Evolutionary conservation across 2,329 filamentous ascomycete genomes (phyloP), one percentile per base, ranked within the genome.

Genomic region (Cytospora chrysosperma): DNA sequence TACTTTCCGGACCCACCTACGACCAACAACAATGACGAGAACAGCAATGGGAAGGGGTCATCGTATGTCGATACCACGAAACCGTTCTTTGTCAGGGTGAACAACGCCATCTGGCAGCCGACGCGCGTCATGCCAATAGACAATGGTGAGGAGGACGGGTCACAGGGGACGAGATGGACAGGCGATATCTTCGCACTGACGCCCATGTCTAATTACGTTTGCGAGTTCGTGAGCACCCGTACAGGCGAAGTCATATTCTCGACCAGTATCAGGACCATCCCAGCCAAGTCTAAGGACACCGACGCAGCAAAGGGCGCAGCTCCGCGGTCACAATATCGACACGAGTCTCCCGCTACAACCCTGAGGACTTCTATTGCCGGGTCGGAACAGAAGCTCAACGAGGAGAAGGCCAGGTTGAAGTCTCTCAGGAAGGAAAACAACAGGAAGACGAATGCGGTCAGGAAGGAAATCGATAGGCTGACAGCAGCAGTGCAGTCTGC

Each of bases 21-120:
- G 21, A 30, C 54, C 26, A 47, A 66, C 3, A 40, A 58, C 30
- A 47, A 78, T 56, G 75, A 75, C 64, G 75, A 79, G 70, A 70
- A 76, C 67, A 68, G 72, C 62, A 71, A 75, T 64, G 72, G 80
- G 65, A 73, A 72, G n/a, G 58, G 53, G 66, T 72, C 64, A 68
- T 75, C 82, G 17, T 84, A 83, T 3, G 83, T 90, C 60, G 88
- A 92, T 73, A 82, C 80, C 65, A 82, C 85, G 37, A 93, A 92
- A 73, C 91, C 90, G 6, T 93, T 93, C 72, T 92, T 87, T 72
- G 89, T 93, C 61, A 84, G 87, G 67, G 85, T 94, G 68, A 93
- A 94, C 75, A 88, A 91, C 57, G 89, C 90, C 12, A 83, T 87
- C 65, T 94, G 91, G 91, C 90, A 90, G 71, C 90, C 90, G 1